These are phyloP conservation scores for Moricandia arvensis DNA, from an alignment of 345 rosid genomes.

Conservation along the genomic window DNA sequence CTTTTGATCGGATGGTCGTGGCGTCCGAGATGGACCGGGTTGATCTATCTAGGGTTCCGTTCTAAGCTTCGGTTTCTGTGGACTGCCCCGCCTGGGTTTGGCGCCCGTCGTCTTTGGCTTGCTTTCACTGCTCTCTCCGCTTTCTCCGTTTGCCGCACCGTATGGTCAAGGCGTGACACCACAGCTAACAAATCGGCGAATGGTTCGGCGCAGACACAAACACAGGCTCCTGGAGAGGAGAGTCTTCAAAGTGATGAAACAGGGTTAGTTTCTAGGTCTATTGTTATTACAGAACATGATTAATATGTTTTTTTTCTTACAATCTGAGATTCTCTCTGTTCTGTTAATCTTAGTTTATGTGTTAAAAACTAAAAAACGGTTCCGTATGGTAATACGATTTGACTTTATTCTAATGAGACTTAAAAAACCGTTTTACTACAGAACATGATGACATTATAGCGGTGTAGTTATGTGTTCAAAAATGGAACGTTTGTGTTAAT, in stretches of 20 bases:
- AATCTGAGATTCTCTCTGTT: neutral
- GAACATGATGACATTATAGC: neutral
- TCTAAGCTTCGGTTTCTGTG: constrained; percentile 75
- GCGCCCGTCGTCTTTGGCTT: constrained; percentile 92
- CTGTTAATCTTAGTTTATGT: neutral
- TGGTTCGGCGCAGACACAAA: constrained; percentile 19
- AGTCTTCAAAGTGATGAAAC: constrained; percentile 35
- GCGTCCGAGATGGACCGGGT: constrained; percentile 95
- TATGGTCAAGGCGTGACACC: constrained; percentile 58
- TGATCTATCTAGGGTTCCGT: constrained; percentile 79
- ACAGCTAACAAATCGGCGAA: constrained; percentile 43
- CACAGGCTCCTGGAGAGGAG: neutral
- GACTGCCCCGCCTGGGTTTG: constrained; percentile 92
- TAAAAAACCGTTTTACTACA: neutral
- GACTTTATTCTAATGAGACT: no score
- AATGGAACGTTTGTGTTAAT: constrained; percentile 8
- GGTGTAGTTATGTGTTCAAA: constrained; percentile 1
- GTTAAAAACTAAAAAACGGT: no score
- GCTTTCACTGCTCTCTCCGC: constrained; percentile 91
- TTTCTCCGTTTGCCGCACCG: constrained; percentile 75
- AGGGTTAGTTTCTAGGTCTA: constrained; percentile 37
- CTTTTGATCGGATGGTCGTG: constrained; percentile 97
- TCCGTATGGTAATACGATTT: no score
- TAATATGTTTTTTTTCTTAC: neutral
- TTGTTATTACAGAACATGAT: neutral